phyloP scores from a whole-genome alignment of 2,329 filamentous ascomycete genomes.

The Grosmannia huntii region DNA sequence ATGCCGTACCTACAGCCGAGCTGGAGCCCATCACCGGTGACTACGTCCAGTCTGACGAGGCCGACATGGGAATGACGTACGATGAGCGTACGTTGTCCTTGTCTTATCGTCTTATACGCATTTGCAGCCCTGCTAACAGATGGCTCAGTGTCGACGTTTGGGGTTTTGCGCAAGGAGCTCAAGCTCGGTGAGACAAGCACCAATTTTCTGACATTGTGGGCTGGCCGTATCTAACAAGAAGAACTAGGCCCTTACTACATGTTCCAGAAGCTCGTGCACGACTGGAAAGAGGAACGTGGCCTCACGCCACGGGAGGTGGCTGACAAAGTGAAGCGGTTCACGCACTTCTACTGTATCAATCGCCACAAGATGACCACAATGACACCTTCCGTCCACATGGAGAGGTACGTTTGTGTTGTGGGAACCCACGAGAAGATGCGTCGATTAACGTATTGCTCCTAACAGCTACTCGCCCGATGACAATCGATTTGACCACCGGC shows the following conservation, averaged over 20 bases:
- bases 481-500: slow-evolving; percentile 25
- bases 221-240: background rate
- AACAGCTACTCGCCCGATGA: background rate
- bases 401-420: background rate
- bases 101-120: no score
- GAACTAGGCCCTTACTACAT: slow-evolving; percentile 25
- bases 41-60: slow-evolving; percentile 38
- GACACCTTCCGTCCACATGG: slow-evolving; percentile 41
- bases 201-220: background rate
- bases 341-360: slow-evolving; percentile 30
- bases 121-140: background rate
- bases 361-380: slow-evolving; percentile 53
- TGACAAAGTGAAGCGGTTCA: slow-evolving; percentile 22
- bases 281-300: slow-evolving; percentile 27
- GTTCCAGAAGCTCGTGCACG: slow-evolving; percentile 31
- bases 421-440: no score
- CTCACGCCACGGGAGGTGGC: slow-evolving; percentile 28
- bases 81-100: slow-evolving; percentile 22
- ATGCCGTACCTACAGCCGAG: slow-evolving; percentile 49
- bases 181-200: slow-evolving; percentile 24
- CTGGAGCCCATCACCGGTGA: slow-evolving; percentile 50
- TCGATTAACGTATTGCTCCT: no score
- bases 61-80: slow-evolving; percentile 41
- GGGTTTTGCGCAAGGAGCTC: slow-evolving; percentile 28
- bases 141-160: slow-evolving; percentile 15